Evolutionary conservation across 2,329 filamentous ascomycete genomes (phyloP), one percentile per base, ranked within the genome.

Genomic region (Cladosporium sp.): DNA sequence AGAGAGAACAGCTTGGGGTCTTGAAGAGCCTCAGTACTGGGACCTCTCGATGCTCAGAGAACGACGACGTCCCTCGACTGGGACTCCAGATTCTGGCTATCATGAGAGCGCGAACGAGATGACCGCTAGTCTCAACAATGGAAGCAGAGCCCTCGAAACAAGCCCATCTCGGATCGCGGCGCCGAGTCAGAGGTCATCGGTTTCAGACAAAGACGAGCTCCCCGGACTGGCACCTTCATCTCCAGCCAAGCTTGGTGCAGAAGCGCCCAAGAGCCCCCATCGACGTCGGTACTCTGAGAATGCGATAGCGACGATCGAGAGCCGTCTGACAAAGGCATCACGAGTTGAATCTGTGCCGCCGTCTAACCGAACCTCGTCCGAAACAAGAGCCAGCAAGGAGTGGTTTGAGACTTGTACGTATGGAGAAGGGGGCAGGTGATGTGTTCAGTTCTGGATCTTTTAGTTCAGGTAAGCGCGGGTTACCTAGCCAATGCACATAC

Each of bases 1-100:
- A 12, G 56, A 65, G 31, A 52, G 63, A 37, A 37, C 56, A 2
- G 28, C 28, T 12, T 59, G 49, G 44, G 33, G 31, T 11, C 26
- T 7, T 28, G n/a, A 52, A 21, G 31, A 21, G 37, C 68, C 70
- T 26, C 71, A 72, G 56, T 74, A 73, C 65, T 75, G 73, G 73
- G 72, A 75, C 56, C 65, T 74, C 12, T 72, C 72, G 31, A 73
- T 73, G 70, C 66, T 74, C 31, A 68, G 66, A 37, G 72, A 73
- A 64, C 65, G 67, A 49, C 65, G 66, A 26, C 69, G 70, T 23
- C 71, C 69, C 23, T 64, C 69, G 37, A 63, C 60, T 21, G 68
- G 67, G 16, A 69, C 70, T 26, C 67, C 72, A 57, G 73, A 74
- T 64, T 73, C 69, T 55, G 73, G 74, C 29, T 73, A 70, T 55